Percentiles rank a stretch among this genome's conserved stretches.
phyloP scores from a whole-genome alignment of 2,329 filamentous ascomycete genomes.

The Rutstroemia sydowiana region DNA sequence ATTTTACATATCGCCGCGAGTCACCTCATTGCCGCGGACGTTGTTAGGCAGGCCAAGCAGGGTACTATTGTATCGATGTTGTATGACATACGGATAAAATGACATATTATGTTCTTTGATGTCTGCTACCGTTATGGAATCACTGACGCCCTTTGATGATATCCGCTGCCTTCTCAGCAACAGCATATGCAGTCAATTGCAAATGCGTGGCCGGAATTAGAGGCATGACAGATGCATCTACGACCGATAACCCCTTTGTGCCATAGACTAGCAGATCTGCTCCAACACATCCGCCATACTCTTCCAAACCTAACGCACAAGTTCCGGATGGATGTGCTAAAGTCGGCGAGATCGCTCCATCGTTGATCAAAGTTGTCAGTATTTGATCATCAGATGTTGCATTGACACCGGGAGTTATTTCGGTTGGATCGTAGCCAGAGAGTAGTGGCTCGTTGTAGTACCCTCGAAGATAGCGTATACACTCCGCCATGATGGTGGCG shows the following conservation, averaged over 20 bases:
- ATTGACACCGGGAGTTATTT: not conserved
- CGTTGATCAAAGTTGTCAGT: not conserved
- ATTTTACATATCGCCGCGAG: no score
- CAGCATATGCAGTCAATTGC: constrained; percentile 21
- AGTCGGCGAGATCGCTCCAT: not conserved
- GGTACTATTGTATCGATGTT: no score
- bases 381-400: not conserved
- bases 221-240: constrained; percentile 23
- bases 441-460: not conserved
- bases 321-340: constrained; percentile 15
- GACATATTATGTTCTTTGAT: not conserved
- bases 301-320: not conserved
- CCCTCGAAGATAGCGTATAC: not conserved
- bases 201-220: constrained; percentile 21
- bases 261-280: constrained; percentile 22
- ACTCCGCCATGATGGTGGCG: not conserved
- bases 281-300: constrained; percentile 22
- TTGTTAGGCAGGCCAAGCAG: no score
- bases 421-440: not conserved
- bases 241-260: constrained; percentile 21
- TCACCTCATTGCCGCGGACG: no score
- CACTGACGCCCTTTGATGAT: constrained; percentile 5
- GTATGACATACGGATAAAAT: not conserved
- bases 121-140: not conserved
- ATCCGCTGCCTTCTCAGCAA: constrained; percentile 22